Evolutionary conservation across 2,329 filamentous ascomycete species (phyloP).

Genomic region (Tolypocladium album): DNA sequence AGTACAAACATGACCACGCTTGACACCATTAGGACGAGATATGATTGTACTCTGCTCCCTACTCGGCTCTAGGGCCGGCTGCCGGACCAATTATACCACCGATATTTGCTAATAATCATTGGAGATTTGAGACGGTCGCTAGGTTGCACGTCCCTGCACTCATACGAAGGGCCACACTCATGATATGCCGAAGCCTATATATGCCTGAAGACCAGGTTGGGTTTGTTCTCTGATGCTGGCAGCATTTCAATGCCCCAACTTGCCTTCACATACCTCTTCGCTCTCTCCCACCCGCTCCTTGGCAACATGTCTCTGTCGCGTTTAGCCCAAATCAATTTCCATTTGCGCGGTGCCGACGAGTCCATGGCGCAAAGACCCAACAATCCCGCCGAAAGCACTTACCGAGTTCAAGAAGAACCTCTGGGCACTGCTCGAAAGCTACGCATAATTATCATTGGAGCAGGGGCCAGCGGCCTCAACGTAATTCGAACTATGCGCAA

Average conservation of each 20-base stretch:
- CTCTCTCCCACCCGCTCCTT: background rate
- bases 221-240: background rate
- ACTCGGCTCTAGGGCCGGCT: no score
- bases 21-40: background rate
- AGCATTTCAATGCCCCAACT: no score
- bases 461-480: background rate
- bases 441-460: background rate
- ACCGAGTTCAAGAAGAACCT: background rate
- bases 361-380: background rate
- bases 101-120: no score
- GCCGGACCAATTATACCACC: no score
- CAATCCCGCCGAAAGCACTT: background rate
- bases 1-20: background rate
- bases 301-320: background rate
- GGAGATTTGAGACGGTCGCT: background rate
- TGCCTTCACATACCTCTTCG: background rate
- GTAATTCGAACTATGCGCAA: background rate
- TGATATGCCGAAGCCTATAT: background rate
- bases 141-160: background rate
- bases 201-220: background rate
- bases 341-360: background rate
- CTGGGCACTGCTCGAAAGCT: background rate
- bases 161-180: background rate
- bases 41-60: no score
- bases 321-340: background rate